Percentiles rank a stretch among this genome's conserved stretches.
These are phyloP conservation scores for Pythium scleroteichum DNA, from an alignment of 352 stramenopile species.

Conservation along the genomic window DNA sequence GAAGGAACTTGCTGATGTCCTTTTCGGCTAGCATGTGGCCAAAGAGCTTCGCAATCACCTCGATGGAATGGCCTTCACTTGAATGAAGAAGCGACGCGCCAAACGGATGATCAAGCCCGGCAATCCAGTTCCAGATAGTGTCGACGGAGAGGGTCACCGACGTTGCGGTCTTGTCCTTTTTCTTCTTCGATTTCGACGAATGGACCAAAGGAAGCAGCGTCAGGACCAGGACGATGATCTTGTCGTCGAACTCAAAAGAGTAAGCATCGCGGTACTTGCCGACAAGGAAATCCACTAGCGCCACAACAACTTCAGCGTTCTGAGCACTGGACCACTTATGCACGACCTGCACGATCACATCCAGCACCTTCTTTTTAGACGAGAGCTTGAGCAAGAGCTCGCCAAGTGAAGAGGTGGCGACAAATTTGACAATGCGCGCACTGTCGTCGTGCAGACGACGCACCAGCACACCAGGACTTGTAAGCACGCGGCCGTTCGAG, in stretches of 20 bases:
- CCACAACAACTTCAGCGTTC: constrained; percentile 36
- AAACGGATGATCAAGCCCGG: constrained; percentile 43
- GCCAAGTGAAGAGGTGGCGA: constrained; percentile 49
- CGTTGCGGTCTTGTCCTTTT: constrained; percentile 11
- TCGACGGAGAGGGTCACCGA: constrained; percentile 28
- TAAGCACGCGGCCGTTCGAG: constrained; percentile 38
- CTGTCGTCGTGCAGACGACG: constrained; percentile 79
- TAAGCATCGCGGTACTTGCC: constrained; percentile 45
- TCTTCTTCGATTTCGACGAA: constrained; percentile 24
- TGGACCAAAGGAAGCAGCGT: constrained; percentile 34
- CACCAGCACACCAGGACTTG: constrained; percentile 56
- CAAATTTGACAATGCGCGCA: constrained; percentile 62
- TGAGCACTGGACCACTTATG: constrained; percentile 46
- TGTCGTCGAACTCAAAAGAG: constrained; percentile 41
- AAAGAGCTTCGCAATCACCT: constrained; percentile 41
- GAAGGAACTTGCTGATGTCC: constrained; percentile 40
- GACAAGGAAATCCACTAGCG: constrained; percentile 49
- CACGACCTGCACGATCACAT: constrained; percentile 49
- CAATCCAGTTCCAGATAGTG: constrained; percentile 46
- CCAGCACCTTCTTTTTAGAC: constrained; percentile 54
- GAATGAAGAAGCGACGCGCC: constrained; percentile 23
- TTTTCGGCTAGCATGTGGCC: constrained; percentile 42
- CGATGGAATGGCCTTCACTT: constrained; percentile 11
- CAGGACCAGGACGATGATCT: constrained; percentile 66
- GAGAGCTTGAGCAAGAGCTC: constrained; percentile 58